Percentiles rank a stretch among this genome's conserved stretches.
Evolutionary conservation across 2,329 filamentous ascomycete species (phyloP).

Genomic region (Plectosphaerella plurivora): DNA sequence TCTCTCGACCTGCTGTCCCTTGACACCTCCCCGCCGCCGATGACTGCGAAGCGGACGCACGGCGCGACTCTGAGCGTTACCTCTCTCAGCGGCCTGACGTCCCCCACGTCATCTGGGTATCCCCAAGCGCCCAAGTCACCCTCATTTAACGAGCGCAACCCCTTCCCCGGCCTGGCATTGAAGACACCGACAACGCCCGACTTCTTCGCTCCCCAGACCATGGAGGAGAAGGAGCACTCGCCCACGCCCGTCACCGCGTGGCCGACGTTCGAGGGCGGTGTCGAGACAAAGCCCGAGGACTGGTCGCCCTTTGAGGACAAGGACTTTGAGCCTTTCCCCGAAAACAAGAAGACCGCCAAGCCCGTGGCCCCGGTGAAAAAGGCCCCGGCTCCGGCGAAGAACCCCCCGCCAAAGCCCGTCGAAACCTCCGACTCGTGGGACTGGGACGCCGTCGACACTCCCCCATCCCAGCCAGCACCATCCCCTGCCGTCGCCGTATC

Average conservation of each 20-base stretch:
- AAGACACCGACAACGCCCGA: conserved; percentile 33
- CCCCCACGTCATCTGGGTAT: conserved; percentile 24
- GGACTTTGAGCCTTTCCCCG: conserved; percentile 1
- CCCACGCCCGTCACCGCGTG: conserved; percentile 40
- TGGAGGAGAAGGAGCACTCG: conserved; percentile 24
- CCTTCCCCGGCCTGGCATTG: conserved; percentile 44
- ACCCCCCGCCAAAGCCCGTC: conserved; percentile 9
- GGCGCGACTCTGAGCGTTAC: conserved; percentile 19
- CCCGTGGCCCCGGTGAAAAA: conserved; percentile 10
- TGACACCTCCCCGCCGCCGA: conserved; percentile 24
- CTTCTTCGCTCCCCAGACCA: conserved; percentile 22
- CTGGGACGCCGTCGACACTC: neutral
- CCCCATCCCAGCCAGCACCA: conserved; percentile 2
- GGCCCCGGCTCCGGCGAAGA: conserved; percentile 2
- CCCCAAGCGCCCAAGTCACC: conserved; percentile 46
- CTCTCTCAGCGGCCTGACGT: conserved; percentile 10
- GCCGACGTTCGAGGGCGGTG: conserved; percentile 27
- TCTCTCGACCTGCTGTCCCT: conserved; percentile 36
- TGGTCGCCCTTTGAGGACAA: neutral
- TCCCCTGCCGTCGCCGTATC: neutral
- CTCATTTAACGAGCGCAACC: conserved; percentile 49
- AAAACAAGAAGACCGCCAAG: conserved; percentile 10
- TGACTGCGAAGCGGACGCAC: conserved; percentile 20
- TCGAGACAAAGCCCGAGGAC: conserved; percentile 8
- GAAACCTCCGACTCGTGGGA: neutral